A percentile compares a stretch with the other conserved stretches of the same genome.
phyloP scores from a whole-genome alignment of 805 yeast genomes.

The Schwanniomyces pseudopolymorphus region DNA sequence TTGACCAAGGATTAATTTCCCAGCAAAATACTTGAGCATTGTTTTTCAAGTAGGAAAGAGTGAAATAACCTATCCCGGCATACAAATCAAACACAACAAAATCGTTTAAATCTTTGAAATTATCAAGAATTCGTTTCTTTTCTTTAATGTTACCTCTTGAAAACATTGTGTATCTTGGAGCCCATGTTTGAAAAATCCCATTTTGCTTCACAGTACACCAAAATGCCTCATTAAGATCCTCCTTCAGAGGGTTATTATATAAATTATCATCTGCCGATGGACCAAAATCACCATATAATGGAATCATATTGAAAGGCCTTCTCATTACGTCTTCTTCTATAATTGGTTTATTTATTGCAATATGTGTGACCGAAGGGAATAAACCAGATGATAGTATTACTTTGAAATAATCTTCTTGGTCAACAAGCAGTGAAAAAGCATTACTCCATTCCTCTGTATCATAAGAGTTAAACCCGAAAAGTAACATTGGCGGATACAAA shows the following conservation, averaged over 20 bases:
- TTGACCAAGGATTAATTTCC: constrained; percentile 86
- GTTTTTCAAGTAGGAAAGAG: constrained; percentile 60
- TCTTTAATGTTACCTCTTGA: constrained; percentile 85
- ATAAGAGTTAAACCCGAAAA: constrained; percentile 53
- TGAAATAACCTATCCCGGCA: constrained; percentile 85
- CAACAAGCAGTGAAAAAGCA: constrained; percentile 1
- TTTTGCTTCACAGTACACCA: constrained; percentile 77
- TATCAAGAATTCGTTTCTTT: constrained; percentile 60
- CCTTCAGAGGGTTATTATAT: constrained; percentile 35
- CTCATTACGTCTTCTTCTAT: constrained; percentile 54
- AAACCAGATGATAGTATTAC: constrained; percentile 14
- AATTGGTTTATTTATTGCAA: constrained; percentile 75
- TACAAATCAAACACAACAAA: constrained; percentile 65
- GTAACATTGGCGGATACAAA: constrained; percentile 64
- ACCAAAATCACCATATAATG: constrained; percentile 69
- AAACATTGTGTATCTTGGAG: constrained; percentile 84
- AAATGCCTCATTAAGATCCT: constrained; percentile 53
- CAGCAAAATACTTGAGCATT: constrained; percentile 67
- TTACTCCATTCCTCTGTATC: constrained; percentile 34
- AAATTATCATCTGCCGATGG: constrained; percentile 28
- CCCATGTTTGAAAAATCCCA: constrained; percentile 78
- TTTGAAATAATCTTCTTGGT: constrained; percentile 13
- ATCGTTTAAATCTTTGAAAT: constrained; percentile 33
- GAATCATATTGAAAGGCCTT: constrained; percentile 59
- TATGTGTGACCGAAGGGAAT: constrained; percentile 44